Conservation (phyloP, 1,284 basidiomycete species). For the Ustilago vetiveriae region DNA sequence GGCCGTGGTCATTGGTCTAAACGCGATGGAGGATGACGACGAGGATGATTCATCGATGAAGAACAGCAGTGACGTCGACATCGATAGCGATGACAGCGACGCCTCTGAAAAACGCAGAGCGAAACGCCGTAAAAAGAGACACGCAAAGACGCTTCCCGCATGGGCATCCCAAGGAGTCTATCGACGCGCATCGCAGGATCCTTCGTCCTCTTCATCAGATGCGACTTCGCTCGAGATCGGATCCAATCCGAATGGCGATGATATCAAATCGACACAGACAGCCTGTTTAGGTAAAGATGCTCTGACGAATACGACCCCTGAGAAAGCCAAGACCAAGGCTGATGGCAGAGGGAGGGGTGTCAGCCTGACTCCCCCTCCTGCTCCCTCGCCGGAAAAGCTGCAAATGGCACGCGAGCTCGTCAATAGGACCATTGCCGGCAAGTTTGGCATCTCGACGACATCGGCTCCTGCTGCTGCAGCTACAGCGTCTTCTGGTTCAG, state of each 20-base stretch:
- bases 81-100: constrained; percentile 20
- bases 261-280: background rate
- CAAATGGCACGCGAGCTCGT: constrained; percentile 38
- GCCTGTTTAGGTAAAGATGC: background rate
- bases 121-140: constrained; percentile 35
- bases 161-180: constrained; percentile 19
- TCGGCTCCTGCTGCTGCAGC: background rate
- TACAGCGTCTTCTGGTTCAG: background rate
- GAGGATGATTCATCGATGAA: constrained; percentile 19
- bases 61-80: constrained; percentile 27
- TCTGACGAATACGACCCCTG: background rate
- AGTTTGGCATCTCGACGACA: constrained; percentile 1
- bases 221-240: background rate
- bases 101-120: constrained; percentile 8
- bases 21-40: background rate
- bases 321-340: background rate
- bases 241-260: background rate
- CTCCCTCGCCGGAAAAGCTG: constrained; percentile 26
- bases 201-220: constrained; percentile 5
- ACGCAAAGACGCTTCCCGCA: constrained; percentile 7
- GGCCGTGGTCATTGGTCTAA: background rate
- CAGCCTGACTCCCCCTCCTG: constrained; percentile 38
- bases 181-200: constrained; percentile 17
- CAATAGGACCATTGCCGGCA: constrained; percentile 20
- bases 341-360: constrained; percentile 9